Conservation (phyloP, 805 yeast genomes). For the Ogataea sp. region DNA sequence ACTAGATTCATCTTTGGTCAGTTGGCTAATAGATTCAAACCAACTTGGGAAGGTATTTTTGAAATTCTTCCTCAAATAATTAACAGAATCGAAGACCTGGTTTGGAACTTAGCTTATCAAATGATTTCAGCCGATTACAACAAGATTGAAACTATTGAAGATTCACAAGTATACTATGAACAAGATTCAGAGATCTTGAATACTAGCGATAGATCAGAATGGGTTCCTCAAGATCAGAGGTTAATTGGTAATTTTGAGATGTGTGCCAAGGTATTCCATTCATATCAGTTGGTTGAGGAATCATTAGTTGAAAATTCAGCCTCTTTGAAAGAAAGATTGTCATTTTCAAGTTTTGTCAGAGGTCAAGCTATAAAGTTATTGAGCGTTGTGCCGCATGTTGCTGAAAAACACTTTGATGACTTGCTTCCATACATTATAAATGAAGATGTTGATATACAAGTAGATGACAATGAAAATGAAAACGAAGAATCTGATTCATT, state of each 20-base stretch:
- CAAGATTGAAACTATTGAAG: conserved; percentile 4
- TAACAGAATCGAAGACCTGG: conserved; percentile 29
- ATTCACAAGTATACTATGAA: conserved; percentile 7
- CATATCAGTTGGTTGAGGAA: conserved; percentile 25
- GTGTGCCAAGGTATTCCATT: conserved; percentile 18
- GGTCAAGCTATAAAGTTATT: conserved; percentile 52
- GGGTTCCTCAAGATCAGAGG: conserved; percentile 40
- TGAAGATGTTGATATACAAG: conserved; percentile 26
- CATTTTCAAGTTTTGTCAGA: conserved; percentile 40
- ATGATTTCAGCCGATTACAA: conserved; percentile 22
- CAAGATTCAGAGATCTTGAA: conserved; percentile 7
- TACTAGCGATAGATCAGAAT: conserved; percentile 14
- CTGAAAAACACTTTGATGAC: conserved; percentile 52
- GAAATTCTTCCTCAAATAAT: conserved; percentile 48
- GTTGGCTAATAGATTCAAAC: conserved; percentile 68
- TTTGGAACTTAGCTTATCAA: conserved; percentile 48
- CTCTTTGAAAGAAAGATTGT: conserved; percentile 26
- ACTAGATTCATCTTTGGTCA: conserved; percentile 58
- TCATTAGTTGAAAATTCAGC: conserved; percentile 32
- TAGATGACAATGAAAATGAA: conserved; percentile 17
- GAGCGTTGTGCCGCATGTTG: conserved; percentile 50
- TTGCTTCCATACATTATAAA: conserved; percentile 52
- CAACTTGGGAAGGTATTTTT: conserved; percentile 73
- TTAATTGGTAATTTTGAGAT: conserved; percentile 32
- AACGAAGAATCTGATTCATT: conserved; percentile 6